phyloP scores from a whole-genome alignment of 306 rosid species.

The Phaseolus lunatus region DNA sequence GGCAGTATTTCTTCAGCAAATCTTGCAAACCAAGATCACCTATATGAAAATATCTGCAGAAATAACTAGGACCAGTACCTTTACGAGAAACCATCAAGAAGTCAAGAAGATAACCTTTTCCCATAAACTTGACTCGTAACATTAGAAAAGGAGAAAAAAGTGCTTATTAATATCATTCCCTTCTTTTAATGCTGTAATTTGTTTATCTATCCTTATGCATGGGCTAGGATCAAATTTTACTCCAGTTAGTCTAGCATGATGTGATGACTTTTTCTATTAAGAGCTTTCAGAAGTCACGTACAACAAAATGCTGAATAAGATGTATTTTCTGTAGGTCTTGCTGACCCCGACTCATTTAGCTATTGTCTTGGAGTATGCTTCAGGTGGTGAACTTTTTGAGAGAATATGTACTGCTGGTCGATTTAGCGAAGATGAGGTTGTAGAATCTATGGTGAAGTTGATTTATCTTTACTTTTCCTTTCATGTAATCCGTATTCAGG shows the following conservation, averaged over 20 bases:
- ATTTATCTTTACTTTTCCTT: background rate
- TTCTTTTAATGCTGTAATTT: conserved; percentile 19
- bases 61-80: conserved; percentile 7
- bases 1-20: background rate
- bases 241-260: conserved; percentile 19
- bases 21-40: conserved; percentile 8
- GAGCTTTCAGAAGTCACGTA: conserved; percentile 25
- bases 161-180: background rate
- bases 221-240: conserved; percentile 23
- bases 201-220: background rate
- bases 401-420: conserved; percentile 97
- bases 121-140: conserved; percentile 9
- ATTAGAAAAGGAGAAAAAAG: background rate
- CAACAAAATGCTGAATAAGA: conserved; percentile 27
- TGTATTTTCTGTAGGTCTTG: conserved; percentile 66
- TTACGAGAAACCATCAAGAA: conserved; percentile 1
- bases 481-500: background rate
- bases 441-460: conserved; percentile 22
- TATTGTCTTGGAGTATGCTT: conserved; percentile 97
- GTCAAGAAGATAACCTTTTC: conserved; percentile 1
- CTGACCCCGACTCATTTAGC: conserved; percentile 93
- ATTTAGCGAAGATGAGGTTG: conserved; percentile 98
- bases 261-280: conserved; percentile 5
- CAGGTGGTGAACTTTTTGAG: conserved; percentile 97
- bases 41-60: conserved; percentile 31